Conservation (phyloP, 2,329 filamentous ascomycete species). For the Salinomyces thailandicus region DNA sequence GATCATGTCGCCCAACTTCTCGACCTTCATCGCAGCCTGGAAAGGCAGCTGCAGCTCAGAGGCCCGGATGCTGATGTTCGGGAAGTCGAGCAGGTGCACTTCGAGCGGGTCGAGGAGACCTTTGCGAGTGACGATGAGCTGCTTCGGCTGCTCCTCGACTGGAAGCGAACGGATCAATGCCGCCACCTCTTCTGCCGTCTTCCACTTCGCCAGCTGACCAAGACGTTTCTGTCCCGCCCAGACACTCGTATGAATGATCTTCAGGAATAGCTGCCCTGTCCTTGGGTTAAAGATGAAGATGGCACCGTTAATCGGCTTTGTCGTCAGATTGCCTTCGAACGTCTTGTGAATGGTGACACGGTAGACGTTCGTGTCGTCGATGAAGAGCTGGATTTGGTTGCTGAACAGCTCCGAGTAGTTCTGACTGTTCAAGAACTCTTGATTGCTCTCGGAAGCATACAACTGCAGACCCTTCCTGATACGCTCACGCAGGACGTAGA, state of each 20-base stretch:
- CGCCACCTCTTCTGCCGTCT: slow-evolving; percentile 98
- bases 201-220: slow-evolving; percentile 97
- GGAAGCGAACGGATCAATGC: slow-evolving; percentile 90
- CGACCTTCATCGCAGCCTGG: slow-evolving; percentile 99
- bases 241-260: slow-evolving; percentile 98
- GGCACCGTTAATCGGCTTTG: slow-evolving; percentile 97
- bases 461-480: slow-evolving; percentile 96
- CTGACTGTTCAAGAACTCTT: slow-evolving; percentile 98
- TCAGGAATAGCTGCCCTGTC: slow-evolving; percentile 92
- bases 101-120: slow-evolving; percentile 93
- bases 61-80: slow-evolving; percentile 95
- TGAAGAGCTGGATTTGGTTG: slow-evolving; percentile 97
- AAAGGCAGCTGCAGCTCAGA: slow-evolving; percentile 95
- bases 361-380: slow-evolving; percentile 98
- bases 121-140: slow-evolving; percentile 95
- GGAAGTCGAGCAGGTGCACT: slow-evolving; percentile 94
- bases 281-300: slow-evolving; percentile 99
- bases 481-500: slow-evolving; percentile 93
- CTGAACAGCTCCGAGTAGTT: slow-evolving; percentile 99
- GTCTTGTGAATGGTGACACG: slow-evolving; percentile 99
- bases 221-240: slow-evolving; percentile 99
- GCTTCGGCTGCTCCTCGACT: slow-evolving; percentile 96
- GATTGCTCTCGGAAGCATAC: slow-evolving; percentile 96
- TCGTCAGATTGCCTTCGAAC: slow-evolving; percentile 96
- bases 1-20: slow-evolving; percentile 99